Evolutionary conservation across 306 rosid genomes (phyloP).

Genomic region (Senna siamea): DNA sequence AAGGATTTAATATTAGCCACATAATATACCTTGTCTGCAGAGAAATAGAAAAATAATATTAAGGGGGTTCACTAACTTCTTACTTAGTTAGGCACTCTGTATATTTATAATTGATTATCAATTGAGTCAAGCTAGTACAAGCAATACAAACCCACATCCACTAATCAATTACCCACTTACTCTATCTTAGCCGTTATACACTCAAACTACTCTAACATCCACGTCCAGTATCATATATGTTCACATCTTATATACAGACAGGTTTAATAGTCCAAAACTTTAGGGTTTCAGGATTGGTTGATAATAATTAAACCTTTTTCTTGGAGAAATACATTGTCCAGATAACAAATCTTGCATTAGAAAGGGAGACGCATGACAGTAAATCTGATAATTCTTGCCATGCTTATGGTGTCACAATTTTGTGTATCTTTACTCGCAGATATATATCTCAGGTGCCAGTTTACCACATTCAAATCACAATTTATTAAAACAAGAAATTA

Average conservation of each 20-base stretch:
- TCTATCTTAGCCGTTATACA: no score
- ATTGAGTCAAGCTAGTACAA: no score
- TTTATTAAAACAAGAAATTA: not conserved
- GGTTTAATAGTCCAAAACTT: conserved; percentile 3
- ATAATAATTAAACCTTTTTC: not conserved
- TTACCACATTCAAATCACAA: not conserved
- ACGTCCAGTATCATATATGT: not conserved
- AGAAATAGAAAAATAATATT: no score
- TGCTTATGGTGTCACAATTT: conserved; percentile 10
- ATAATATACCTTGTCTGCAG: no score
- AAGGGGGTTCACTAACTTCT: no score
- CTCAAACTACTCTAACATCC: no score
- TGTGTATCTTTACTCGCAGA: conserved; percentile 2
- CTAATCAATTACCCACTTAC: no score
- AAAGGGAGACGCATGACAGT: not conserved
- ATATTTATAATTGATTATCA: no score
- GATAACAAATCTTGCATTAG: conserved; percentile 9
- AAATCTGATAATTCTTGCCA: conserved; percentile 19
- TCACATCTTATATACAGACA: not conserved
- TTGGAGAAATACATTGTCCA: not conserved
- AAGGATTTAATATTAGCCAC: no score
- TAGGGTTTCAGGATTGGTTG: not conserved
- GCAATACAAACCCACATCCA: no score
- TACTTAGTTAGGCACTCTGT: no score
- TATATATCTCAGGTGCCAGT: conserved; percentile 15